Evolutionary conservation across 192 early-diverging fungal genomes (phyloP).

Genomic region (Linnemannia exigua): DNA sequence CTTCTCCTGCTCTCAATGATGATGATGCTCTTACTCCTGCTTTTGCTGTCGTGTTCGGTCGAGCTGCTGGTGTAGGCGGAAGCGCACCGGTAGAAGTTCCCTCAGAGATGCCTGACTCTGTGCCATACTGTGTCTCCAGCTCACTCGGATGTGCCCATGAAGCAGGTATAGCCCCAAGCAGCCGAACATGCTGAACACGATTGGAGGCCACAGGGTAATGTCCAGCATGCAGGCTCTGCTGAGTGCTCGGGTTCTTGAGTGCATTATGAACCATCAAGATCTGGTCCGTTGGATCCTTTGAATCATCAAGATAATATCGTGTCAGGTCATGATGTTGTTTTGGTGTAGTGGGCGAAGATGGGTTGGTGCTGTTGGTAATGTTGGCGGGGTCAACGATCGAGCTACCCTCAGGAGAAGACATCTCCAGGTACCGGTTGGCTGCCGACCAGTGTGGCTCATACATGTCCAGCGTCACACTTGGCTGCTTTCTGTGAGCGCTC

Average conservation of each 20-base stretch:
- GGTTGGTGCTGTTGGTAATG: slow-evolving; percentile 4
- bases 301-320: background rate
- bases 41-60: background rate
- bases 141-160: slow-evolving; percentile 6
- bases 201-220: background rate
- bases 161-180: background rate
- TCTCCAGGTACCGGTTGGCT: slow-evolving; percentile 33
- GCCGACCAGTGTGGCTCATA: slow-evolving; percentile 53
- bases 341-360: background rate
- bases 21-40: background rate
- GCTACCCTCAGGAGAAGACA: slow-evolving; percentile 6
- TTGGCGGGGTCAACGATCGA: background rate
- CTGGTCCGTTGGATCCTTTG: background rate
- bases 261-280: slow-evolving; percentile 3
- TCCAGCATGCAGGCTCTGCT: background rate
- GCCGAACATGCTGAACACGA: background rate
- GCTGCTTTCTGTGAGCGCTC: slow-evolving; percentile 17
- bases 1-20: background rate
- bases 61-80: background rate
- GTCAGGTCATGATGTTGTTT: background rate
- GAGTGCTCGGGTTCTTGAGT: background rate
- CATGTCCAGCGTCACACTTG: slow-evolving; percentile 39
- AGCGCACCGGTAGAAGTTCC: background rate
- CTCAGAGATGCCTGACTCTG: background rate
- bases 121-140: background rate